Percentiles rank a stretch among this genome's conserved stretches.
phyloP scores from a whole-genome alignment of 768 basidiomycete genomes.

The Lentinula aciculospora region DNA sequence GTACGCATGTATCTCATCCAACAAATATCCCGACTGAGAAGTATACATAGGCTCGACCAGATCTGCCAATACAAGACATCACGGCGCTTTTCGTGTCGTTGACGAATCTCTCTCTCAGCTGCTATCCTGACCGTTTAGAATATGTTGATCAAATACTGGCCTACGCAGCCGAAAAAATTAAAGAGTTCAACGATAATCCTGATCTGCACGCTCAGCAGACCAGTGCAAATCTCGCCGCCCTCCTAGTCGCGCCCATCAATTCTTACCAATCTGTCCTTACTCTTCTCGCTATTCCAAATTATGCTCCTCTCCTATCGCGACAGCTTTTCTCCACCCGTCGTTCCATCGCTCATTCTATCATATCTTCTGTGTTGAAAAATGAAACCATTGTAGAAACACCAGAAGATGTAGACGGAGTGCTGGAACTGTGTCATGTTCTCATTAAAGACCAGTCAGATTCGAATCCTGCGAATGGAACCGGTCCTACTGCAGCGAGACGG shows the following conservation, averaged over 20 bases:
- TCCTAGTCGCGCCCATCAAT: slow-evolving; percentile 92
- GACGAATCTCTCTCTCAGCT: slow-evolving; percentile 91
- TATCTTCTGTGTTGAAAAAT: slow-evolving; percentile 93
- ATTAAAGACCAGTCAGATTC: slow-evolving; percentile 78
- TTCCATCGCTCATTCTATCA: slow-evolving; percentile 90
- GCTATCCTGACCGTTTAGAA: slow-evolving; percentile 95
- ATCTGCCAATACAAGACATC: slow-evolving; percentile 95
- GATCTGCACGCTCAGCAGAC: slow-evolving; percentile 89
- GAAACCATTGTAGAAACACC: slow-evolving; percentile 92
- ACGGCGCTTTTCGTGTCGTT: slow-evolving; percentile 94
- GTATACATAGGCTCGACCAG: slow-evolving; percentile 77
- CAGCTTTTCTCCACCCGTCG: slow-evolving; percentile 90
- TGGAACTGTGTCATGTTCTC: slow-evolving; percentile 89
- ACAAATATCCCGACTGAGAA: slow-evolving; percentile 4
- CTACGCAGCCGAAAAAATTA: slow-evolving; percentile 82
- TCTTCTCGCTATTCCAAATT: slow-evolving; percentile 91
- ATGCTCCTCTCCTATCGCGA: slow-evolving; percentile 72
- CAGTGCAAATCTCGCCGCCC: slow-evolving; percentile 81
- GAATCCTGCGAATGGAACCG: slow-evolving; percentile 21
- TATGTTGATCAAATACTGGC: slow-evolving; percentile 95
- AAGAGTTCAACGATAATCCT: slow-evolving; percentile 80
- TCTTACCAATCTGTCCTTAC: slow-evolving; percentile 96
- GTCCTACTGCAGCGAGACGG: slow-evolving; percentile 39
- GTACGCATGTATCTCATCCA: slow-evolving; percentile 32
- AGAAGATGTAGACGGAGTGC: slow-evolving; percentile 90